Percentiles rank a stretch among this genome's conserved stretches.
Evolutionary conservation across 83 land plant genomes (phyloP).

Genomic region (Picea engelmannii): DNA sequence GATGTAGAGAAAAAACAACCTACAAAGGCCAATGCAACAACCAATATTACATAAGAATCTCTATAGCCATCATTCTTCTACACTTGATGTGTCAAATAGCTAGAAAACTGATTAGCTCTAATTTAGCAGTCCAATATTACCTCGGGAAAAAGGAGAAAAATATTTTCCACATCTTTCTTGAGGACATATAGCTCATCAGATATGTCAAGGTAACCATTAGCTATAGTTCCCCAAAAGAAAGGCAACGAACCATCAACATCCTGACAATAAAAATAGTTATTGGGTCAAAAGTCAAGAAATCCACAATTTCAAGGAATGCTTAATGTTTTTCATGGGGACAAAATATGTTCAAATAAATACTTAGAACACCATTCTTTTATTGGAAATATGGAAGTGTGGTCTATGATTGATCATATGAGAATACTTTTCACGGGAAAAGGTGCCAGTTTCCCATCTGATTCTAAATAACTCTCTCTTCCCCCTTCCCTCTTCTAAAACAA

Average conservation of each 20-base stretch:
- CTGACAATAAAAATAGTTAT: slow-evolving; percentile 21
- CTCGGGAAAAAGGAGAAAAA: slow-evolving; percentile 88
- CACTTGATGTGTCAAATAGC: neutral
- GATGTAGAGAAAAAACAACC: slow-evolving; percentile 10
- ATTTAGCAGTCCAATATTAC: slow-evolving; percentile 21
- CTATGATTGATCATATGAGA: too few species aligned
- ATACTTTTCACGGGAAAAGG: too few species aligned
- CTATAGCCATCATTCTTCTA: neutral
- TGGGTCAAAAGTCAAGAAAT: too few species aligned
- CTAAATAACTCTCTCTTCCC: too few species aligned
- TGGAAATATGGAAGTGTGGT: too few species aligned
- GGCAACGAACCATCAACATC: slow-evolving; percentile 81
- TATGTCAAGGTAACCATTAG: slow-evolving; percentile 66
- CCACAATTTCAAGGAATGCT: too few species aligned
- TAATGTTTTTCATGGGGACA: too few species aligned
- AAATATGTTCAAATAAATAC: too few species aligned
- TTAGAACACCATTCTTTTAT: too few species aligned
- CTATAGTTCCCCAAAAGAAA: slow-evolving; percentile 79
- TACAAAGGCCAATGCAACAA: neutral
- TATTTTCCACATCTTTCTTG: slow-evolving; percentile 83
- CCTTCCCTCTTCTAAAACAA: too few species aligned
- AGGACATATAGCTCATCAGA: slow-evolving; percentile 65
- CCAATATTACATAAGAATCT: neutral
- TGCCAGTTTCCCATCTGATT: too few species aligned
- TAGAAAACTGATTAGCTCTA: neutral